phyloP scores from a whole-genome alignment of 2,329 filamentous ascomycete species.

The Cordyceps farinosa region DNA sequence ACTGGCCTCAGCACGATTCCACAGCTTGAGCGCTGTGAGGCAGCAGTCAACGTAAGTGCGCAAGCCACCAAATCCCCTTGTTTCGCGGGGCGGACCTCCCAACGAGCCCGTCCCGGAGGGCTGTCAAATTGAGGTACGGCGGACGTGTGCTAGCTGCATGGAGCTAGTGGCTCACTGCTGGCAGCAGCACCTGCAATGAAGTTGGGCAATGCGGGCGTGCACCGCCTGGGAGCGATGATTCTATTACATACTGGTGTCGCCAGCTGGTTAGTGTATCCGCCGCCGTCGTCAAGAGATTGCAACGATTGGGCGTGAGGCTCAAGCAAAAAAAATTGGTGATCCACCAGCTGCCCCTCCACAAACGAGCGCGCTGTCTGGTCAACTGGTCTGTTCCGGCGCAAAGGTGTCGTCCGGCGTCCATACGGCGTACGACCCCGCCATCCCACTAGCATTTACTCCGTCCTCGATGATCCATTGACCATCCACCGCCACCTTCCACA shows the following conservation, averaged over 20 bases:
- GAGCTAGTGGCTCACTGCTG: conserved; percentile 7
- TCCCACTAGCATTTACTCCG: neutral
- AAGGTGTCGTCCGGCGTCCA: too few relatives aligned
- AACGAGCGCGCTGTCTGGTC: neutral
- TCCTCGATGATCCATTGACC: neutral
- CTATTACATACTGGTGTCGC: neutral
- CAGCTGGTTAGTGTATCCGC: neutral
- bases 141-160: conserved; percentile 6
- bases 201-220: too few relatives aligned
- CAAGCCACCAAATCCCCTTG: neutral
- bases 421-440: conserved; percentile 2
- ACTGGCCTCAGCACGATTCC: neutral
- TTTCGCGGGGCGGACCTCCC: neutral
- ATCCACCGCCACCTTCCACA: conserved; percentile 11
- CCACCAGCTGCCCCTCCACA: conserved; percentile 8
- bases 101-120: too few relatives aligned
- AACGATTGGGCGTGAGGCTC: neutral
- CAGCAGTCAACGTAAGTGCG: conserved; percentile 1
- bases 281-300: neutral
- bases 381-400: too few relatives aligned
- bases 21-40: neutral
- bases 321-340: neutral
- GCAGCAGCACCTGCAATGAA: neutral
- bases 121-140: neutral
- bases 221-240: too few relatives aligned